Evolutionary conservation across 2,329 filamentous ascomycete genomes (phyloP).

Genomic region (Colletotrichum tanaceti): DNA sequence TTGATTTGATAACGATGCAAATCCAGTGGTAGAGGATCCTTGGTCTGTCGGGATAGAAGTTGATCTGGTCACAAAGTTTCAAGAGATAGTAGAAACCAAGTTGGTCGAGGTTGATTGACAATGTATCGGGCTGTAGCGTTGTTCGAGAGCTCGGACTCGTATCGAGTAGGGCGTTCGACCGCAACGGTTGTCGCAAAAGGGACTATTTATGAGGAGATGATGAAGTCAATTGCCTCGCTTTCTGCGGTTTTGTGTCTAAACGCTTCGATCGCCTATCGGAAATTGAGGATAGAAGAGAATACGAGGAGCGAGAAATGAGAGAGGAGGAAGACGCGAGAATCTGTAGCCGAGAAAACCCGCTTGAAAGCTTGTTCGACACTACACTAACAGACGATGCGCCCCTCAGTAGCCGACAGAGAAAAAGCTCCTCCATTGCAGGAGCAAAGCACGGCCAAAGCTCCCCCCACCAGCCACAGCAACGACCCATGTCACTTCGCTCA

Average conservation of each 20-base stretch:
- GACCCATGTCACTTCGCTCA: conserved; percentile 1
- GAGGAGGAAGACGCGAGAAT: conserved; percentile 9
- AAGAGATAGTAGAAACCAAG: background rate
- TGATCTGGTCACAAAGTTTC: background rate
- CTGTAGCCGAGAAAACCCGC: conserved; percentile 33
- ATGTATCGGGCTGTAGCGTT: conserved; percentile 1
- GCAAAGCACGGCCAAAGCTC: conserved; percentile 27
- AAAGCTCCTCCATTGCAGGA: conserved; percentile 30
- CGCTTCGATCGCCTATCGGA: background rate
- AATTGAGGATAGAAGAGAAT: background rate
- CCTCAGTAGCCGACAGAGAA: conserved; percentile 18
- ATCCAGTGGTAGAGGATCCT: background rate
- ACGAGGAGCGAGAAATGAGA: conserved; percentile 5
- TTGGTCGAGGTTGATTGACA: background rate
- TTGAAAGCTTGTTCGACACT: conserved; percentile 38
- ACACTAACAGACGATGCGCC: conserved; percentile 21
- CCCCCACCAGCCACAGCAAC: conserved; percentile 29
- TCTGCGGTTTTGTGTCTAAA: conserved; percentile 7
- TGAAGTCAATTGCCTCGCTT: conserved; percentile 12
- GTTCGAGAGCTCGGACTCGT: conserved; percentile 32
- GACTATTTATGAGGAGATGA: background rate
- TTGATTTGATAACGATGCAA: background rate
- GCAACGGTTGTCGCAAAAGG: conserved; percentile 10
- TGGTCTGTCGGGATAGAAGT: background rate
- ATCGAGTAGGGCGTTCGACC: conserved; percentile 1